A percentile compares a stretch with the other conserved stretches of the same genome.
phyloP scores from a whole-genome alignment of 2,329 filamentous ascomycete genomes.

The Phyllosticta paracitricarpa region DNA sequence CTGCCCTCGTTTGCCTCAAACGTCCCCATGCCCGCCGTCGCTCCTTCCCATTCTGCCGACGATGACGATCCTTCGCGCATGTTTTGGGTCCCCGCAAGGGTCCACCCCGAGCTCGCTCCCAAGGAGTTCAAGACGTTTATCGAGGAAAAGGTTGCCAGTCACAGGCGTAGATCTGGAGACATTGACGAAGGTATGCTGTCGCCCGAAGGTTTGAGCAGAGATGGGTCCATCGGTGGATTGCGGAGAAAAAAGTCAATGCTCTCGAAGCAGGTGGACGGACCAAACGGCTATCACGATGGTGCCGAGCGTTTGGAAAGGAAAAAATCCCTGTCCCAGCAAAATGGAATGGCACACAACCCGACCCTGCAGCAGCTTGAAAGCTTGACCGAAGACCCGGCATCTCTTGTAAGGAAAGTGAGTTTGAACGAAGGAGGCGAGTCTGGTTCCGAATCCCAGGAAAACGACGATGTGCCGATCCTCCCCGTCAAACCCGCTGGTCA shows the following conservation, averaged over 20 bases:
- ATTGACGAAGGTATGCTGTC: constrained; percentile 47
- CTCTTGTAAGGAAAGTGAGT: constrained; percentile 61
- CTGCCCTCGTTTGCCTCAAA: constrained; percentile 58
- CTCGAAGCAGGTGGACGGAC: constrained; percentile 78
- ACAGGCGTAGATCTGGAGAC: constrained; percentile 70
- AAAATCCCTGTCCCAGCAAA: constrained; percentile 45
- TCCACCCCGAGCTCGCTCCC: constrained; percentile 90
- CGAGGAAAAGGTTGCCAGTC: constrained; percentile 83
- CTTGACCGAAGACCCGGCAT: constrained; percentile 69
- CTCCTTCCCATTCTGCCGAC: constrained; percentile 56
- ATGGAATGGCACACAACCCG: constrained; percentile 50
- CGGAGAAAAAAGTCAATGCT: constrained; percentile 92
- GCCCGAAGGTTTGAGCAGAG: constrained; percentile 45
- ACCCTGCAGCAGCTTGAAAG: constrained; percentile 63
- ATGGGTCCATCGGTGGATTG: constrained; percentile 50
- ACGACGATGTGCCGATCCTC: constrained; percentile 77
- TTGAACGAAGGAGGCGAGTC: constrained; percentile 37
- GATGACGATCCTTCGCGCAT: constrained; percentile 81
- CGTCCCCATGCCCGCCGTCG: constrained; percentile 52
- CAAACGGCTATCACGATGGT: constrained; percentile 69
- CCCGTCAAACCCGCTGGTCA: constrained; percentile 63
- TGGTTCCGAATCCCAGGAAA: constrained; percentile 25
- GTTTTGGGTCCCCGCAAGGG: constrained; percentile 89
- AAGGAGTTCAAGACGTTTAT: constrained; percentile 96
- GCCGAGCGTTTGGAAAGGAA: constrained; percentile 70